A percentile compares a stretch with the other conserved stretches of the same genome.
phyloP scores from a whole-genome alignment of 345 rosid species.

The Noccaea caerulescens region DNA sequence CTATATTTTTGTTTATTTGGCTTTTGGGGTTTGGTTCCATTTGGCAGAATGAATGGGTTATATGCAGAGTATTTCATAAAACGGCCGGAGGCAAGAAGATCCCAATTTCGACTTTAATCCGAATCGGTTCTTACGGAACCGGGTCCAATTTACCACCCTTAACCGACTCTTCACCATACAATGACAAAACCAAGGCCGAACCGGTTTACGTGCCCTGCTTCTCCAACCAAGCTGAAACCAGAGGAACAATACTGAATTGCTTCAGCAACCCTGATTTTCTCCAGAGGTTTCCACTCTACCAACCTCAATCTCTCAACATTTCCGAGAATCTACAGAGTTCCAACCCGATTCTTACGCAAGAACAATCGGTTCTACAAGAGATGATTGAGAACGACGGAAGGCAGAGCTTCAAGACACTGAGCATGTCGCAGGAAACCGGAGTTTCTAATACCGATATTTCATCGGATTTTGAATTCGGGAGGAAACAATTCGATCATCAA shows the following conservation, averaged over 20 bases:
- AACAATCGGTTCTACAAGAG: constrained; percentile 55
- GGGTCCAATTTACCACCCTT: constrained; percentile 64
- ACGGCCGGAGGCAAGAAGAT: constrained; percentile 69
- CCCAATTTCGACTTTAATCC: constrained; percentile 59
- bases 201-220: constrained; percentile 96
- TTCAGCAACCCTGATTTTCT: constrained; percentile 51
- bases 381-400: constrained; percentile 52
- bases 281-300: constrained; percentile 42
- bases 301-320: constrained; percentile 41
- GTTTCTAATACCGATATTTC: constrained; percentile 53
- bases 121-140: constrained; percentile 49
- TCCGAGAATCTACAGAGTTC: constrained; percentile 46
- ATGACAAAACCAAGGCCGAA: constrained; percentile 46
- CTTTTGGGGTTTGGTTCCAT: constrained; percentile 15
- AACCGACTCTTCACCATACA: constrained; percentile 59
- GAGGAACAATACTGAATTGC: constrained; percentile 44
- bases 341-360: constrained; percentile 50
- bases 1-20: not conserved
- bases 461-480: constrained; percentile 55
- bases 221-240: constrained; percentile 69
- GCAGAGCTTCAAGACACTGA: constrained; percentile 52
- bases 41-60: constrained; percentile 91
- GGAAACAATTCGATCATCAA: constrained; percentile 51
- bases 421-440: constrained; percentile 59
- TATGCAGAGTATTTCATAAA: constrained; percentile 87